Evolutionary conservation across 306 rosid species (phyloP).

Genomic region (Castanopsis chinensis): DNA sequence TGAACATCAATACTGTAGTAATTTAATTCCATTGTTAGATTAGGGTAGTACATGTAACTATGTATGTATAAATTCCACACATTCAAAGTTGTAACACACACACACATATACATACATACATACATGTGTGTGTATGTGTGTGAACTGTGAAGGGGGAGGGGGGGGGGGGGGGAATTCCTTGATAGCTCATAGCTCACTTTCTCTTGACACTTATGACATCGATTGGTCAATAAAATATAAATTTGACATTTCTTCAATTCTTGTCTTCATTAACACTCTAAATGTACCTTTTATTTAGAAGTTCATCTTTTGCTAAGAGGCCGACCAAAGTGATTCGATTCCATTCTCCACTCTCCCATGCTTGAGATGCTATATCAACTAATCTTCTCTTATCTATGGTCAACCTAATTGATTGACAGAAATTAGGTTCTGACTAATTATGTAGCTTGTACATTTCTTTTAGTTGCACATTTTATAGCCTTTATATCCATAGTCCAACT

Average conservation of each 20-base stretch:
- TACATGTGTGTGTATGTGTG: too few relatives aligned
- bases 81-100: not conserved
- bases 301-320: slow-evolving; percentile 62
- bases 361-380: slow-evolving; percentile 42
- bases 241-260: slow-evolving; percentile 30
- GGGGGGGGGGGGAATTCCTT: too few relatives aligned
- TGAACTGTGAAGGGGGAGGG: too few relatives aligned
- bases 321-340: slow-evolving; percentile 95
- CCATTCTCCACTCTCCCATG: slow-evolving; percentile 66
- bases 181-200: slow-evolving; percentile 25
- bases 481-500: too few relatives aligned
- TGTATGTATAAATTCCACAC: not conserved
- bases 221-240: slow-evolving; percentile 43
- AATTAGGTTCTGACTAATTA: not conserved
- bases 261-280: slow-evolving; percentile 56
- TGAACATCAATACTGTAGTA: too few relatives aligned
- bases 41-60: too few relatives aligned
- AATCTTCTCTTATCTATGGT: slow-evolving; percentile 12
- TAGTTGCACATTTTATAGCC: not conserved
- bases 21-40: too few relatives aligned
- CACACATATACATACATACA: too few relatives aligned
- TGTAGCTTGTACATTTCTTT: not conserved
- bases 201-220: slow-evolving; percentile 29
- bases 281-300: slow-evolving; percentile 25
- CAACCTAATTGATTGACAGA: not conserved